phyloP scores from a whole-genome alignment of 495 filamentous ascomycete genomes.

The Eremomyces bilateralis region DNA sequence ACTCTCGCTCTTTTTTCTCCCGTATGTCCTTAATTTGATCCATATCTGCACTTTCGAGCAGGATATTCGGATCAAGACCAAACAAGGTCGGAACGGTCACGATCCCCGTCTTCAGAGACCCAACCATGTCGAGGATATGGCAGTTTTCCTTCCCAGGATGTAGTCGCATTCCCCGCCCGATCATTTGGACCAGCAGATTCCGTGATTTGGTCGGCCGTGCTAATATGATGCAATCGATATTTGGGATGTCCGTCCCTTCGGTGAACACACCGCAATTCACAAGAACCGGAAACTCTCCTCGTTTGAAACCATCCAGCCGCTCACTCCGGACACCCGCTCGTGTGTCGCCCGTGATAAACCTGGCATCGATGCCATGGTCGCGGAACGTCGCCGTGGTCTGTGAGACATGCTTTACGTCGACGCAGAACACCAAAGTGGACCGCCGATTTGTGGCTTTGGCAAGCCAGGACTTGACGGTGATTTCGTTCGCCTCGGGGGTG shows the following conservation, averaged over 20 bases:
- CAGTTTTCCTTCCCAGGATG: constrained; percentile 66
- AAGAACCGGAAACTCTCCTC: constrained; percentile 62
- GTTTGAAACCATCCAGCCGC: constrained; percentile 49
- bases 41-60: constrained; percentile 39
- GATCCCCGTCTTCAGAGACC: constrained; percentile 57
- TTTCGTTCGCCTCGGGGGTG: constrained; percentile 50
- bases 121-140: constrained; percentile 93
- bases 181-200: constrained; percentile 92
- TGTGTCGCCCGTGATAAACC: constrained; percentile 65
- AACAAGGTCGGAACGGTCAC: constrained; percentile 83
- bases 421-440: constrained; percentile 84
- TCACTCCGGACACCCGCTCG: constrained; percentile 37
- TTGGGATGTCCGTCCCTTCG: constrained; percentile 92
- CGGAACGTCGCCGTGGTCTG: constrained; percentile 57
- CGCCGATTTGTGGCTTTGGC: constrained; percentile 47
- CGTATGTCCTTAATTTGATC: constrained; percentile 32
- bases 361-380: constrained; percentile 55
- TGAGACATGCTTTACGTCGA: constrained; percentile 60
- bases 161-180: constrained; percentile 77
- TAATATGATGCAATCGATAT: constrained; percentile 83
- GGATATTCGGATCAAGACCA: constrained; percentile 67
- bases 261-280: constrained; percentile 94
- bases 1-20: constrained; percentile 19
- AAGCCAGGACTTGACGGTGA: constrained; percentile 69
- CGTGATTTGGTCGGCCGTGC: constrained; percentile 75